Percentiles rank a stretch among this genome's conserved stretches.
phyloP scores from a whole-genome alignment of 129 eudicot genomes.

The Silybum marianum region DNA sequence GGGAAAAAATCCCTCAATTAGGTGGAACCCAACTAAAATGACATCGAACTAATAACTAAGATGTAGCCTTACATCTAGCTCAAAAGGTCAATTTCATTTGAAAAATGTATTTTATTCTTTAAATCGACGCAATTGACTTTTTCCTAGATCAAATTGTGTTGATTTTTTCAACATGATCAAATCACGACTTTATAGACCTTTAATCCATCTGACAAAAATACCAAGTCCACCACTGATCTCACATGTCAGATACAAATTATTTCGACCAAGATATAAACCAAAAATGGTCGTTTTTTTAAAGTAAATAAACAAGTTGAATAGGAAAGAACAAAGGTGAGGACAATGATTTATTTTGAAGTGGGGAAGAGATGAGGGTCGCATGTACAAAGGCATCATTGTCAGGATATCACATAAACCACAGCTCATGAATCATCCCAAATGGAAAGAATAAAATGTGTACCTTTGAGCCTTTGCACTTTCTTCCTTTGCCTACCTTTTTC shows the following conservation, averaged over 20 bases:
- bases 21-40: no score
- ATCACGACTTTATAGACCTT: no score
- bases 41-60: no score
- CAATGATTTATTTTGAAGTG: constrained; percentile 38
- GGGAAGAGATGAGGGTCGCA: constrained; percentile 32
- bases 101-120: no score
- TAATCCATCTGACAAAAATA: no score
- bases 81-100: no score
- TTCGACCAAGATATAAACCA: neutral
- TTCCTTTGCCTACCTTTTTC: neutral
- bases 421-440: constrained; percentile 32
- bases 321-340: constrained; percentile 25
- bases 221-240: no score
- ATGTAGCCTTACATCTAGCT: no score
- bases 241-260: neutral
- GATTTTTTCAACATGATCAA: no score
- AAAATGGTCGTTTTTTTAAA: neutral
- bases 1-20: no score
- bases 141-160: no score
- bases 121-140: no score
- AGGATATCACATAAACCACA: constrained; percentile 13
- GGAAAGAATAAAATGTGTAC: constrained; percentile 3
- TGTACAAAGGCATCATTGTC: constrained; percentile 37
- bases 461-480: neutral
- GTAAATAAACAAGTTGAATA: neutral